These are phyloP conservation scores for Pythium periplocum DNA, from an alignment of 352 stramenopile genomes.

Conservation along the genomic window DNA sequence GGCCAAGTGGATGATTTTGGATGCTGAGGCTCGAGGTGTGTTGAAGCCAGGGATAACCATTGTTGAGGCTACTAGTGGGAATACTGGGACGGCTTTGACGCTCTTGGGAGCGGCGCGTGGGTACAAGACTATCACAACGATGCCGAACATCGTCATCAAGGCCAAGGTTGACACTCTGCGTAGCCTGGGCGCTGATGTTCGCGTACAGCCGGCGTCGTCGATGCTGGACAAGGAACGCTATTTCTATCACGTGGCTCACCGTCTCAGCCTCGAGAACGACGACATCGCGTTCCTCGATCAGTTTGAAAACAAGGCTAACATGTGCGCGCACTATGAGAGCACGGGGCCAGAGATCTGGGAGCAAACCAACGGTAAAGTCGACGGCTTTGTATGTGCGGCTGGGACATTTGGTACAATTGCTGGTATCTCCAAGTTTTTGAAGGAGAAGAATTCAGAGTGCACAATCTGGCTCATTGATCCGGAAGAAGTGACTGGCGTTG, in stretches of 20 bases:
- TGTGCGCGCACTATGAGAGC: conserved; percentile 56
- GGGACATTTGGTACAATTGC: no score
- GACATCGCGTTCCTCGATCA: conserved; percentile 55
- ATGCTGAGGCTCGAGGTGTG: conserved; percentile 84
- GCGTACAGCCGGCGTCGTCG: conserved; percentile 49
- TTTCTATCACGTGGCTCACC: no score
- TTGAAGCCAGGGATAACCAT: conserved; percentile 65
- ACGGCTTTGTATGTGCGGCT: conserved; percentile 92
- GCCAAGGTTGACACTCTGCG: conserved; percentile 82
- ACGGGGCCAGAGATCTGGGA: conserved; percentile 89
- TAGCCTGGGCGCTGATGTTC: conserved; percentile 59
- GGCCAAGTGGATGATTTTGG: conserved; percentile 86
- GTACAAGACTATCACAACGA: no score
- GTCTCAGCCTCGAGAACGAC: no score
- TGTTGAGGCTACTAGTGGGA: conserved; percentile 86
- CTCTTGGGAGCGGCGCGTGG: conserved; percentile 83
- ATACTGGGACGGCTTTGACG: conserved; percentile 90
- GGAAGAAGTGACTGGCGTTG: conserved; percentile 80
- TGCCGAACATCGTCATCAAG: no score
- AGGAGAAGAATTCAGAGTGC: conserved; percentile 63
- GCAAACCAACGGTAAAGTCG: conserved; percentile 83
- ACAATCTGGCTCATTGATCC: conserved; percentile 76
- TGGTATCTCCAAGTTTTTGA: conserved; percentile 91
- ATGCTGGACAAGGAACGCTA: conserved; percentile 69
- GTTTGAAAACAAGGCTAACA: conserved; percentile 79